A percentile compares a stretch with the other conserved stretches of the same genome.
These are phyloP conservation scores for Isoetes taiwanensis DNA, from an alignment of 75 land plant genomes.

Conservation along the genomic window DNA sequence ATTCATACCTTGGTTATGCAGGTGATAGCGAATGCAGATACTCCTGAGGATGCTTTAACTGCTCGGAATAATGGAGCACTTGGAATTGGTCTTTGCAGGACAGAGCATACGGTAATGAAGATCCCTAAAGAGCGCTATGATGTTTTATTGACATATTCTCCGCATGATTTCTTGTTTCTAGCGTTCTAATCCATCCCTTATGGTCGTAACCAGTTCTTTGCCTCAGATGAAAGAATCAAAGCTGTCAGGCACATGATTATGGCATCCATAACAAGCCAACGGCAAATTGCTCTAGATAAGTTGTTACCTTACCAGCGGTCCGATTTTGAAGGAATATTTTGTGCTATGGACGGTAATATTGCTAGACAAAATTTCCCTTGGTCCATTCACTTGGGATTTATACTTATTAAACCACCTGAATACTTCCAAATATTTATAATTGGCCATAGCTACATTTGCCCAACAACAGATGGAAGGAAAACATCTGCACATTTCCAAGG, in stretches of 20 bases:
- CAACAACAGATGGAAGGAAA: no score
- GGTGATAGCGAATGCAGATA: slow-evolving; percentile 99
- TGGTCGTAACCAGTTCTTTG: slow-evolving; percentile 69
- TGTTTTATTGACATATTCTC: neutral
- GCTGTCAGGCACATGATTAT: slow-evolving; percentile 98
- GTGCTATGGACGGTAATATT: slow-evolving; percentile 98
- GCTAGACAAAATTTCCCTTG: no score
- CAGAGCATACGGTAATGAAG: slow-evolving; percentile 84
- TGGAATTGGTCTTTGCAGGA: slow-evolving; percentile 96
- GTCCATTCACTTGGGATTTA: no score
- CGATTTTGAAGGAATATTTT: slow-evolving; percentile 96
- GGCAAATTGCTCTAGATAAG: slow-evolving; percentile 68
- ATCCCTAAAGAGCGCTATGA: neutral
- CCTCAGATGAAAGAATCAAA: slow-evolving; percentile 95
- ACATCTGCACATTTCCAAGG: no score
- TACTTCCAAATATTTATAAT: no score
- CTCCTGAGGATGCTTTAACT: slow-evolving; percentile 85
- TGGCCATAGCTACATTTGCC: no score
- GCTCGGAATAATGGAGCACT: slow-evolving; percentile 96
- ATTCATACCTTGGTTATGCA: slow-evolving; percentile 18
- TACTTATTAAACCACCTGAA: no score
- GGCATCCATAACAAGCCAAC: slow-evolving; percentile 57
- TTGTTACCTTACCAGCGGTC: slow-evolving; percentile 91
- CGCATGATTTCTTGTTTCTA: neutral
- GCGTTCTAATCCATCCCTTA: neutral